Conservation (phyloP, 1,139 yeast genomes). For the Pichia sp. region DNA sequence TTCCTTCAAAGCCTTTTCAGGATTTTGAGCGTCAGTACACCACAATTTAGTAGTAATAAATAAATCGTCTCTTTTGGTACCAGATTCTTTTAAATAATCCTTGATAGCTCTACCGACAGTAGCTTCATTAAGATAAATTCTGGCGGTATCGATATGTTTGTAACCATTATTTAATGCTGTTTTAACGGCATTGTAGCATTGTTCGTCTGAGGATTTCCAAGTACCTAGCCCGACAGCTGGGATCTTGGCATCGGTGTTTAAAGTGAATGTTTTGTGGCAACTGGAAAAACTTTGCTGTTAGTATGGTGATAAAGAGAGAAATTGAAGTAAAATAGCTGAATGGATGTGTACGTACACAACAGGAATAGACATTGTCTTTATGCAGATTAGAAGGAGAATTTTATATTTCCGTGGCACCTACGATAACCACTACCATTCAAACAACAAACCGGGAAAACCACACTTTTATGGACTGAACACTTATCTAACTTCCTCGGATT, state of each 20-base stretch:
- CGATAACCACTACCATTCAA: too few species aligned
- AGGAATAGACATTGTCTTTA: too few species aligned
- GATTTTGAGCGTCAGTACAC: constrained; percentile 48
- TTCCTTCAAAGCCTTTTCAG: constrained; percentile 51
- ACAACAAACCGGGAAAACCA: too few species aligned
- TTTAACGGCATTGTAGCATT: constrained; percentile 53
- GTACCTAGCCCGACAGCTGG: constrained; percentile 63
- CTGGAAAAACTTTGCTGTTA: not conserved
- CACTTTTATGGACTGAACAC: too few species aligned
- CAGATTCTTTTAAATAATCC: constrained; percentile 31
- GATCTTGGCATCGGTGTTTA: constrained; percentile 30
- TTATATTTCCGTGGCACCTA: too few species aligned
- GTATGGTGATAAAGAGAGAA: not conserved
- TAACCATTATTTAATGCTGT: constrained; percentile 54
- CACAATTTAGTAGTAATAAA: constrained; percentile 44
- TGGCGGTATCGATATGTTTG: constrained; percentile 57
- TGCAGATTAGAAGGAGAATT: too few species aligned
- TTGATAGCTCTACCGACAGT: constrained; percentile 49
- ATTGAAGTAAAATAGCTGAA: too few species aligned
- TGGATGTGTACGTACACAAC: not conserved
- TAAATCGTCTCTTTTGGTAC: constrained; percentile 39
- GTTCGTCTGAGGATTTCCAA: constrained; percentile 49
- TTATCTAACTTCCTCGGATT: too few species aligned
- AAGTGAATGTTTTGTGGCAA: constrained; percentile 6
- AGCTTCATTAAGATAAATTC: constrained; percentile 46